phyloP scores from a whole-genome alignment of 441 rosid species.

The Pelargonium australe region DNA sequence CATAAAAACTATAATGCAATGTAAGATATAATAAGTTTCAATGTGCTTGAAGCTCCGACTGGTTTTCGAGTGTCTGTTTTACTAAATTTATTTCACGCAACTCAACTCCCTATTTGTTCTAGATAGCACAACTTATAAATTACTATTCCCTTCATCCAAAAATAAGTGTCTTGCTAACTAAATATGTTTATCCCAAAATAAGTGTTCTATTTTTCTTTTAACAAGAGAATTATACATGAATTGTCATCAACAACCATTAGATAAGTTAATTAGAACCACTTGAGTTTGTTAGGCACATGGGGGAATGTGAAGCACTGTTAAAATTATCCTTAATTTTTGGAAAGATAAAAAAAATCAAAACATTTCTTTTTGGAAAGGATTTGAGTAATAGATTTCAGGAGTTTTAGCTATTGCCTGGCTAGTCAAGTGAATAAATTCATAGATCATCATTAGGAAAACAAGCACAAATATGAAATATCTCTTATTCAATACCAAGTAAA shows the following conservation, averaged over 20 bases:
- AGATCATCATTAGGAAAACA: neutral
- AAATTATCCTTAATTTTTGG: too few relatives aligned
- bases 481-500: neutral
- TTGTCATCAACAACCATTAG: too few relatives aligned
- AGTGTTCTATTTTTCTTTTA: too few relatives aligned
- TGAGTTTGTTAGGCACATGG: too few relatives aligned
- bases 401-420: neutral
- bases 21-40: neutral
- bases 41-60: neutral
- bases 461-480: neutral
- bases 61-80: neutral
- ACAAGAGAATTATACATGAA: too few relatives aligned
- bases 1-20: neutral
- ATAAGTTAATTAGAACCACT: too few relatives aligned
- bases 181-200: too few relatives aligned
- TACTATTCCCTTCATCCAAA: neutral
- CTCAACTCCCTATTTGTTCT: neutral
- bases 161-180: too few relatives aligned
- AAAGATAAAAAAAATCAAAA: too few relatives aligned
- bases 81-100: neutral
- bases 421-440: neutral
- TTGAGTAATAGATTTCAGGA: neutral
- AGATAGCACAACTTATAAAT: neutral
- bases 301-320: too few relatives aligned
- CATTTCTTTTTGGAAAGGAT: too few relatives aligned